Percentiles rank a stretch among this genome's conserved stretches.
Evolutionary conservation across 345 rosid genomes (phyloP).

Genomic region (Raphanus raphanistrum): DNA sequence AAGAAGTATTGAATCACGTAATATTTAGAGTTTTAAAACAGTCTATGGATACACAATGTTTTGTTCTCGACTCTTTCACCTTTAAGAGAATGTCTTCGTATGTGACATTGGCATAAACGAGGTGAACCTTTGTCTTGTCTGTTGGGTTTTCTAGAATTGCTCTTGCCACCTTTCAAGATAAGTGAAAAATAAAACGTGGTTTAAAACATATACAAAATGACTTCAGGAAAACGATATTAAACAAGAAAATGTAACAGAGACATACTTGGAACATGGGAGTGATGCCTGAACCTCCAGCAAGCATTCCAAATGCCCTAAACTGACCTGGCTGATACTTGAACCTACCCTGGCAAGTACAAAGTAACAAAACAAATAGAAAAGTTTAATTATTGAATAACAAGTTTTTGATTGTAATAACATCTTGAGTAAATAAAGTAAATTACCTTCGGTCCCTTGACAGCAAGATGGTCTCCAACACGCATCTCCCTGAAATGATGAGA

Average conservation of each 20-base stretch:
- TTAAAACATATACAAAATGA: background rate
- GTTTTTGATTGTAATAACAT: background rate
- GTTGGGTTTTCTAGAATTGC: constrained; percentile 88
- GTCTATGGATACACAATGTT: background rate
- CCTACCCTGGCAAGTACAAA: constrained; percentile 65
- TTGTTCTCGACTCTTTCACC: background rate
- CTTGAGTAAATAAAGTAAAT: background rate
- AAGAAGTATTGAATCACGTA: background rate
- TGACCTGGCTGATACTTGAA: constrained; percentile 84
- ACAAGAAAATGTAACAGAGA: background rate
- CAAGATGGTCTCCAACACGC: constrained; percentile 75
- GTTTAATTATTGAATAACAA: background rate
- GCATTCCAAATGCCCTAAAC: constrained; percentile 94
- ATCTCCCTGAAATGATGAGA: constrained; percentile 98
- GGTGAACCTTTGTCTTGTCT: constrained; percentile 78
- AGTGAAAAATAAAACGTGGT: background rate
- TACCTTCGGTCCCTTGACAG: constrained; percentile 99
- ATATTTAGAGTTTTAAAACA: background rate
- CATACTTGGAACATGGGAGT: constrained; percentile 98
- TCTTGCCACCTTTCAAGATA: constrained; percentile 66
- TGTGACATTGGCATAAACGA: constrained; percentile 89
- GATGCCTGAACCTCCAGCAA: constrained; percentile 99
- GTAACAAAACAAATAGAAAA: background rate
- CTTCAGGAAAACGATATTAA: background rate
- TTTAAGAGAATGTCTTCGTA: constrained; percentile 81